Percentiles rank a stretch among this genome's conserved stretches.
phyloP scores from a whole-genome alignment of 805 yeast genomes.

The Henningerozyma blattae region DNA sequence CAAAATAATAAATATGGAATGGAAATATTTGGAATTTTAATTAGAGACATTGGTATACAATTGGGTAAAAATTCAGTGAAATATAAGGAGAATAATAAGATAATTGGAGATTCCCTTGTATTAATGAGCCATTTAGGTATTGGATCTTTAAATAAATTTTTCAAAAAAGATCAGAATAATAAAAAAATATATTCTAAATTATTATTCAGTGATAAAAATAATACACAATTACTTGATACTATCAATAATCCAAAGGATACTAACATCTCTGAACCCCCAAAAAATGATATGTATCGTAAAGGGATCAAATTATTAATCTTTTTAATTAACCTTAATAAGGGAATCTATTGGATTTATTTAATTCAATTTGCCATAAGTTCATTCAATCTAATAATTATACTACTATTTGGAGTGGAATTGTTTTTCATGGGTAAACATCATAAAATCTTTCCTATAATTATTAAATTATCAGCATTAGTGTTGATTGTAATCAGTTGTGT shows the following conservation, averaged over 20 bases:
- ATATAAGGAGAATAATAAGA: slow-evolving; percentile 9
- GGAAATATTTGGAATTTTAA: slow-evolving; percentile 17
- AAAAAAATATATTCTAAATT: slow-evolving; percentile 10
- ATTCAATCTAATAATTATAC: slow-evolving; percentile 3
- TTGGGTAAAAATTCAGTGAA: slow-evolving; percentile 13
- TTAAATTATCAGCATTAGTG: slow-evolving; percentile 1
- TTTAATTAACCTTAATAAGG: slow-evolving; percentile 8
- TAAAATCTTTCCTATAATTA: slow-evolving; percentile 5
- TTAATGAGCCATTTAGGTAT: slow-evolving; percentile 15
- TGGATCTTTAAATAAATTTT: slow-evolving; percentile 10
- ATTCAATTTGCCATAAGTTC: slow-evolving; percentile 7
- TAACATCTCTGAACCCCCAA: slow-evolving; percentile 1
- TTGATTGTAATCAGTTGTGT: slow-evolving; percentile 5
- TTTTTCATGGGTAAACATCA: slow-evolving; percentile 4
- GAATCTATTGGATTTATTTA: slow-evolving; percentile 4
- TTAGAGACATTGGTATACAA: slow-evolving; percentile 22
- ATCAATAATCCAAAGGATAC: not conserved
- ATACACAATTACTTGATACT: no score
- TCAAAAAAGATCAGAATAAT: slow-evolving; percentile 8
- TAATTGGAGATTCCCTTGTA: slow-evolving; percentile 17
- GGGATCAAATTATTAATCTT: slow-evolving; percentile 9
- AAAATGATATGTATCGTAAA: slow-evolving; percentile 5
- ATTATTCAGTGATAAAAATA: slow-evolving; percentile 5
- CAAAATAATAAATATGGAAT: slow-evolving; percentile 12
- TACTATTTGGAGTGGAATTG: slow-evolving; percentile 8